Evolutionary conservation across 2,329 filamentous ascomycete genomes (phyloP).

Genomic region (Scytalidium sp.): DNA sequence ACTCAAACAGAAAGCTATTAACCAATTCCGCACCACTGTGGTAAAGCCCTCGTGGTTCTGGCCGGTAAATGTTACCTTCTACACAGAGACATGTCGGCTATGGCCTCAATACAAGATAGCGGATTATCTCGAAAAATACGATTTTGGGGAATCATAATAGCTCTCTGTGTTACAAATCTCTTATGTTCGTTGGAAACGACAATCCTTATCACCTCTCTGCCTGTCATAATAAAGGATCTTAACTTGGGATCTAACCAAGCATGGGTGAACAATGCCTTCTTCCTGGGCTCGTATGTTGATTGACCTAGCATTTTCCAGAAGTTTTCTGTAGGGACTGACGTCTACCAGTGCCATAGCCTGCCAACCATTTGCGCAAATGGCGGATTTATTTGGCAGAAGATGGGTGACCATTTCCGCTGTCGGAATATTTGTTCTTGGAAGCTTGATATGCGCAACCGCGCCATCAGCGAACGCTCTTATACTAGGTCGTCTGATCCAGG

Average conservation of each 20-base stretch:
- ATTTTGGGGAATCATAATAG: constrained; percentile 10
- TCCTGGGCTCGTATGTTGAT: too few relatives aligned
- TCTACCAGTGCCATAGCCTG: constrained; percentile 40
- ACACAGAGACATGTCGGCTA: too few relatives aligned
- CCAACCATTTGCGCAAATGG: constrained; percentile 48
- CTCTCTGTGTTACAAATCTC: constrained; percentile 1
- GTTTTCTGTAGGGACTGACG: too few relatives aligned
- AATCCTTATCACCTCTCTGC: constrained; percentile 34
- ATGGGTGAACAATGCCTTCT: constrained; percentile 48
- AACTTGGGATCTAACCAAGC: constrained; percentile 42
- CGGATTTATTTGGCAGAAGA: constrained; percentile 51
- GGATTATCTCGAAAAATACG: too few relatives aligned
- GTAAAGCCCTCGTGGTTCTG: too few relatives aligned
- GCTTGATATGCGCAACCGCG: constrained; percentile 48
- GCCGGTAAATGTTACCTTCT: too few relatives aligned
- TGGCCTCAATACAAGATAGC: too few relatives aligned
- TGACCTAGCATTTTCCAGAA: too few relatives aligned
- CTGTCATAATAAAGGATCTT: constrained; percentile 33
- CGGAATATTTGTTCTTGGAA: constrained; percentile 48
- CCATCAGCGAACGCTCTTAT: constrained; percentile 44
- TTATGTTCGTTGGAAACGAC: constrained; percentile 26
- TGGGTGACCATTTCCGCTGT: constrained; percentile 38
- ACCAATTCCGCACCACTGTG: too few relatives aligned
- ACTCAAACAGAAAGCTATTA: too few relatives aligned
- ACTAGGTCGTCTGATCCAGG: constrained; percentile 49